Evolutionary conservation across 306 rosid species (phyloP).

Genomic region (Vigna unguiculata): DNA sequence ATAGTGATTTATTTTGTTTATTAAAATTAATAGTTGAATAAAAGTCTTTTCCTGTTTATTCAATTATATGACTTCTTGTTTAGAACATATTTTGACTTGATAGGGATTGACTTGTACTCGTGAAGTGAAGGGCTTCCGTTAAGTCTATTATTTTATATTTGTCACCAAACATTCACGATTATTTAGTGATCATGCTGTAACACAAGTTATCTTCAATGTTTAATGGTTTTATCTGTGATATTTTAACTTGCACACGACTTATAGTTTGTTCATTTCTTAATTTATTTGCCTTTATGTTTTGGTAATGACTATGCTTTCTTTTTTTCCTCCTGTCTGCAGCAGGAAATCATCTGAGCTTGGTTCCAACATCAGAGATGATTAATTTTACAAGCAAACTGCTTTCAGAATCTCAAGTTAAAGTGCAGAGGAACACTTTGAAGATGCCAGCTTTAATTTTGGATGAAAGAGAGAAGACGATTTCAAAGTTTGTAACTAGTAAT

Average conservation of each 20-base stretch:
- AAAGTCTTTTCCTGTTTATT: not conserved
- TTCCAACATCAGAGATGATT: constrained; percentile 61
- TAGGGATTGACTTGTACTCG: not conserved
- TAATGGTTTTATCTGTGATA: not conserved
- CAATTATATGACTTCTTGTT: not conserved
- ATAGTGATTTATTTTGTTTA: not conserved
- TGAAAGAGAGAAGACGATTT: constrained; percentile 65
- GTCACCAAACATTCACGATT: not conserved
- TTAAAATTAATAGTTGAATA: not conserved
- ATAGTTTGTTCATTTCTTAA: not conserved
- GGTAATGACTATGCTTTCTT: not conserved
- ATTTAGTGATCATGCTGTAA: constrained; percentile 1
- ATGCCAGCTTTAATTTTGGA: constrained; percentile 94
- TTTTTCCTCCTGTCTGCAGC: constrained; percentile 49
- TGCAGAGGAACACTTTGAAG: constrained; percentile 65
- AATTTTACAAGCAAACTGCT: constrained; percentile 72
- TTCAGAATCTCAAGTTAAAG: constrained; percentile 64
- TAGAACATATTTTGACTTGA: constrained; percentile 1
- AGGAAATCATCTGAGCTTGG: constrained; percentile 67
- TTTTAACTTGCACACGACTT: constrained; percentile 10
- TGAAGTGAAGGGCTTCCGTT: not conserved
- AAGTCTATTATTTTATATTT: not conserved
- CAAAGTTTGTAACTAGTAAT: constrained; percentile 76
- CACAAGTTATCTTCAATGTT: not conserved
- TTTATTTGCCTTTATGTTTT: not conserved